Percentiles rank a stretch among this genome's conserved stretches.
phyloP scores from a whole-genome alignment of 768 basidiomycete species.

The Coprinopsis cinerea region DNA sequence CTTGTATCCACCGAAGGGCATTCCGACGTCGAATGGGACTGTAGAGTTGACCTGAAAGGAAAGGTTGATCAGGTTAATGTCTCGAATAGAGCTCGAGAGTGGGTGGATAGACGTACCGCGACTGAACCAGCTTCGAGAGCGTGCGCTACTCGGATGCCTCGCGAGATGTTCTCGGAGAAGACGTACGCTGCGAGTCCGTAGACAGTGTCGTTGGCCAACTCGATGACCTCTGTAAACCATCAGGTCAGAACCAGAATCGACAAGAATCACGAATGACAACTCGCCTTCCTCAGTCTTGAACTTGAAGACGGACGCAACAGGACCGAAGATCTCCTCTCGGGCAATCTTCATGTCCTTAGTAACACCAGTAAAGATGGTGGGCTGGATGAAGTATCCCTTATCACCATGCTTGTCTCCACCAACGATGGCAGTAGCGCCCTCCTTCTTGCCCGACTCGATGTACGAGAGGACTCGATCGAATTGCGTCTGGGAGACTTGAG shows the following conservation, averaged over 20 bases:
- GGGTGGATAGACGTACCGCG: conserved; percentile 43
- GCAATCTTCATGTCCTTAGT: conserved; percentile 71
- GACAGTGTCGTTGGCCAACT: conserved; percentile 65
- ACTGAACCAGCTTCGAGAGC: conserved; percentile 61
- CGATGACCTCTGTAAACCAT: conserved; percentile 34
- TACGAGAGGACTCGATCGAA: conserved; percentile 74
- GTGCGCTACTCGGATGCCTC: conserved; percentile 61
- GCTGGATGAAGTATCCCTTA: conserved; percentile 60
- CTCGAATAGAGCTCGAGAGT: no score
- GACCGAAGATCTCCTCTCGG: conserved; percentile 74
- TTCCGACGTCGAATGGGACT: conserved; percentile 36
- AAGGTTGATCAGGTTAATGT: not conserved
- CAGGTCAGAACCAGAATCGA: not conserved
- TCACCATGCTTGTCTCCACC: conserved; percentile 56
- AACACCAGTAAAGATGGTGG: conserved; percentile 69
- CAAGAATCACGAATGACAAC: not conserved
- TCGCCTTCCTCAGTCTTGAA: conserved; percentile 56
- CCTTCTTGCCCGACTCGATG: conserved; percentile 67
- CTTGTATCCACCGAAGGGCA: conserved; percentile 73
- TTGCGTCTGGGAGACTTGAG: conserved; percentile 66
- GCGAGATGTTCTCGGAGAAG: conserved; percentile 62
- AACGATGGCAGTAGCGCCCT: conserved; percentile 59
- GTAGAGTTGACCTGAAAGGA: conserved; percentile 34
- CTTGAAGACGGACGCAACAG: conserved; percentile 70
- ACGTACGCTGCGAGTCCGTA: conserved; percentile 80